A percentile compares a stretch with the other conserved stretches of the same genome.
These are phyloP conservation scores for Pontederia paniculata DNA, from an alignment of 176 grass and related monocot species.

Conservation along the genomic window DNA sequence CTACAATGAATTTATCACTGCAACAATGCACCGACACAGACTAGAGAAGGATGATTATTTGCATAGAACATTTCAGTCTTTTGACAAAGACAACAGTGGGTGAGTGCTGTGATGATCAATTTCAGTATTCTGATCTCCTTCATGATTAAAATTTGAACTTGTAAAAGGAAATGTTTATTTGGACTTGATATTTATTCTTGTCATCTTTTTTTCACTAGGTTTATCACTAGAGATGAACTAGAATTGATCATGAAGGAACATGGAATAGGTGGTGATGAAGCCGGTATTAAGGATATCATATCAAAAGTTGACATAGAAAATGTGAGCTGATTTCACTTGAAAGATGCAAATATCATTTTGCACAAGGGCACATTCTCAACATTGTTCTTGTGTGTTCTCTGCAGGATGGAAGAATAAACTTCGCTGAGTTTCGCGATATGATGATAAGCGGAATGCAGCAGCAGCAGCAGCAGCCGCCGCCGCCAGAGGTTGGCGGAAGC, in stretches of 20 bases:
- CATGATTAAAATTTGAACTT: not conserved
- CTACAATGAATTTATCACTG: constrained; percentile 98
- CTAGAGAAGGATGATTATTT: constrained; percentile 86
- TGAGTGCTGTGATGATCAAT: constrained; percentile 21
- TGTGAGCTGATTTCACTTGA: constrained; percentile 27
- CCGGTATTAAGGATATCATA: constrained; percentile 67
- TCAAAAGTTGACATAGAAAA: constrained; percentile 92
- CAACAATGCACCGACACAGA: constrained; percentile 89
- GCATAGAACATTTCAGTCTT: constrained; percentile 85
- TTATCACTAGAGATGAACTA: constrained; percentile 93
- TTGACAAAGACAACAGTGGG: constrained; percentile 96
- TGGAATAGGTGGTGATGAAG: constrained; percentile 78
- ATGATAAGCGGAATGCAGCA: constrained; percentile 87
- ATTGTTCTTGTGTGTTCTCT: constrained; percentile 2
- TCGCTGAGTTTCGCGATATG: constrained; percentile 88
- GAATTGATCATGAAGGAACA: constrained; percentile 80
- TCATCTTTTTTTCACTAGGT: constrained; percentile 41
- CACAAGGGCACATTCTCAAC: constrained; percentile 10
- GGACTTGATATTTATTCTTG: constrained; percentile 11
- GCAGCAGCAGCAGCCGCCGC: constrained; percentile 48
- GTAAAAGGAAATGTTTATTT: not conserved
- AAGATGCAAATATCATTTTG: not conserved
- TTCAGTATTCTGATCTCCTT: not conserved
- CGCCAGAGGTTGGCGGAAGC: constrained; percentile 18
- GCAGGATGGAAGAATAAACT: constrained; percentile 96